Conservation (phyloP, 495 filamentous ascomycete species). For the Xylaria castorea region DNA sequence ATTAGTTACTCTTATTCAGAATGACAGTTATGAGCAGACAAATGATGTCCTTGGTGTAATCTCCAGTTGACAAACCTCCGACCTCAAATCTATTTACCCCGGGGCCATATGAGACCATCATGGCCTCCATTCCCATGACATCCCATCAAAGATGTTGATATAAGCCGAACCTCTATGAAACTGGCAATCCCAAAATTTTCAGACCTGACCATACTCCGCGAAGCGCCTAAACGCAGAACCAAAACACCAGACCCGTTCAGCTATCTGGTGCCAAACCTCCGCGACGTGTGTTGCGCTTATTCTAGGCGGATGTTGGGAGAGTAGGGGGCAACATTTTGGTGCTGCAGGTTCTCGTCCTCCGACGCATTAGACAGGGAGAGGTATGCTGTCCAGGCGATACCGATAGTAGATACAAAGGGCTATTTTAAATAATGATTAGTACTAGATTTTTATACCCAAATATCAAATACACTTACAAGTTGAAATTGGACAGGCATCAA, state of each 20-base stretch:
- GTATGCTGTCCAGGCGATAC: conserved; percentile 99
- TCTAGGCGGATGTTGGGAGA: conserved; percentile 41
- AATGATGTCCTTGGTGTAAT: background rate
- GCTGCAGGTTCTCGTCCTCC: conserved; percentile 59
- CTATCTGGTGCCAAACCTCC: background rate
- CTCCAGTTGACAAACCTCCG: conserved; percentile 13
- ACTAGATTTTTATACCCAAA: background rate
- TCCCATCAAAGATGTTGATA: conserved; percentile 7
- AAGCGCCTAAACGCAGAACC: conserved; percentile 18
- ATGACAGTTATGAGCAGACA: background rate
- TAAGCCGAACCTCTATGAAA: conserved; percentile 13
- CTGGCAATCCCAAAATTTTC: background rate
- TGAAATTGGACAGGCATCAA: conserved; percentile 95
- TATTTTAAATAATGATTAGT: conserved; percentile 44
- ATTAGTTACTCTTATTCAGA: conserved; percentile 4
- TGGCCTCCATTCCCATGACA: background rate
- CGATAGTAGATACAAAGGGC: conserved; percentile 96
- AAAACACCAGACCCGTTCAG: background rate
- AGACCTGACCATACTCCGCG: background rate
- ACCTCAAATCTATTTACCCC: conserved; percentile 12
- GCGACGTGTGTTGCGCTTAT: conserved; percentile 20
- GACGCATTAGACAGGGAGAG: conserved; percentile 92
- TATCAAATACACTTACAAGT: conserved; percentile 71
- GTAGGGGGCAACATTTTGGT: conserved; percentile 37
- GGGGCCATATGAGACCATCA: background rate